Conservation (phyloP, 2,329 filamentous ascomycete genomes). For the Atkinsonella texensis region DNA sequence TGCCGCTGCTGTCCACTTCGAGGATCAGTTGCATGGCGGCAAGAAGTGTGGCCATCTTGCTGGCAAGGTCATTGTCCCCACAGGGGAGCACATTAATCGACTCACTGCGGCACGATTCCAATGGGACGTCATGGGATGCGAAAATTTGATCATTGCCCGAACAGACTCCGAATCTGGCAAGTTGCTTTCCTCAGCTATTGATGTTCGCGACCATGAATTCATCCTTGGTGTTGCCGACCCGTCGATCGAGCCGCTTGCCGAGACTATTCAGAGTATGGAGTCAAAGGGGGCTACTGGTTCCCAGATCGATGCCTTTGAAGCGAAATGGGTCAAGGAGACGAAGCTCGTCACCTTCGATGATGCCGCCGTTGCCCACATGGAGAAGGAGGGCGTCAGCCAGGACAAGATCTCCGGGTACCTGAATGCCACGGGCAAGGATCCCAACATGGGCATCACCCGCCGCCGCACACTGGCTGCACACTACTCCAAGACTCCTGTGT, state of each 20-base stretch:
- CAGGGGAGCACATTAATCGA: conserved; percentile 92
- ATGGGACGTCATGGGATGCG: conserved; percentile 95
- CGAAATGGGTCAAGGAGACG: conserved; percentile 77
- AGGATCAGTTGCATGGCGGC: conserved; percentile 93
- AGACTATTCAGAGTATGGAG: conserved; percentile 86
- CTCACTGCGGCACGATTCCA: conserved; percentile 87
- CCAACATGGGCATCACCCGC: conserved; percentile 64
- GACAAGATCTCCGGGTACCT: conserved; percentile 58
- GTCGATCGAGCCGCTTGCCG: conserved; percentile 67
- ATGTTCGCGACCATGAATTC: conserved; percentile 92
- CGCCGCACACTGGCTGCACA: conserved; percentile 61
- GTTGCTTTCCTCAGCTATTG: conserved; percentile 79
- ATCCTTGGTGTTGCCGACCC: conserved; percentile 75
- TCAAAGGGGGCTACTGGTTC: conserved; percentile 59
- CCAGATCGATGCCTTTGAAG: conserved; percentile 79
- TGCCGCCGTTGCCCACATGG: conserved; percentile 66
- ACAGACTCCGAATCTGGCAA: conserved; percentile 93
- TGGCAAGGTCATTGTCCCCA: conserved; percentile 88
- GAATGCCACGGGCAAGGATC: conserved; percentile 46
- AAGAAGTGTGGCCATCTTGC: conserved; percentile 98
- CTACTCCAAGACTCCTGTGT: conserved; percentile 54
- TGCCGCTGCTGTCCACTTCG: conserved; percentile 91
- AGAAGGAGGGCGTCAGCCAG: conserved; percentile 49
- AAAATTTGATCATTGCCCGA: conserved; percentile 88
- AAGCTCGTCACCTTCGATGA: conserved; percentile 87